Conservation (phyloP, 208 protist genomes). For the Leishmania gerbilli region DNA sequence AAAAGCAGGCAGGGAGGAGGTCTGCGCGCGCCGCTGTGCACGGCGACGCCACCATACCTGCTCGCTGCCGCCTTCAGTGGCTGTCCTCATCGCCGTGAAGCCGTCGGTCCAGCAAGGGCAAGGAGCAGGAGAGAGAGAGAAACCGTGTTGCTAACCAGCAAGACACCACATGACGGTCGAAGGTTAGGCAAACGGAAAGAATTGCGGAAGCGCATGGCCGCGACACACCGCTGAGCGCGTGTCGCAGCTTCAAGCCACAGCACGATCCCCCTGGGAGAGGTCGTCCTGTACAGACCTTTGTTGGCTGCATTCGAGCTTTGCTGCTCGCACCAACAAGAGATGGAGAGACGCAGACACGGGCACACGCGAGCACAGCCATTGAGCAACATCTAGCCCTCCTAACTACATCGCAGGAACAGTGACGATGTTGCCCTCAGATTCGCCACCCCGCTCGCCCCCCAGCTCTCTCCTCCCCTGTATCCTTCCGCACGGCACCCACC, state of each 20-base stretch:
- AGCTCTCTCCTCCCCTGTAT: not conserved
- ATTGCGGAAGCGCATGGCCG: not conserved
- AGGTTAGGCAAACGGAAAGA: not conserved
- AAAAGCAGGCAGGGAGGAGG: not conserved
- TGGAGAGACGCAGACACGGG: not conserved
- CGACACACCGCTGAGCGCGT: not conserved
- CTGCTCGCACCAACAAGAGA: not conserved
- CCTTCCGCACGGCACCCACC: not conserved
- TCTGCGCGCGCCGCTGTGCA: not conserved
- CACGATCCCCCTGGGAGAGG: not conserved
- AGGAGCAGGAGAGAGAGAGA: not conserved
- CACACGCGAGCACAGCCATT: not conserved
- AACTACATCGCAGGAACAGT: slow-evolving; percentile 37
- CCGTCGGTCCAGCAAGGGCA: not conserved
- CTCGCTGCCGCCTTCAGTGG: not conserved
- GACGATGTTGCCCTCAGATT: not conserved
- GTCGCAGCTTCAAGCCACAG: not conserved
- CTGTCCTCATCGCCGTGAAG: not conserved
- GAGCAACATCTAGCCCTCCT: slow-evolving; percentile 13
- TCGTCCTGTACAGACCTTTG: not conserved
- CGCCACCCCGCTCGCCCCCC: not conserved
- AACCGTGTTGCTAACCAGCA: not conserved
- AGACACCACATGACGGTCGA: not conserved
- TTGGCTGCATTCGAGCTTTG: not conserved
- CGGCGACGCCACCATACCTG: not conserved